A percentile compares a stretch with the other conserved stretches of the same genome.
Conservation (phyloP, 2,329 filamentous ascomycete species). For the Myriosclerotinia scirpicola region DNA sequence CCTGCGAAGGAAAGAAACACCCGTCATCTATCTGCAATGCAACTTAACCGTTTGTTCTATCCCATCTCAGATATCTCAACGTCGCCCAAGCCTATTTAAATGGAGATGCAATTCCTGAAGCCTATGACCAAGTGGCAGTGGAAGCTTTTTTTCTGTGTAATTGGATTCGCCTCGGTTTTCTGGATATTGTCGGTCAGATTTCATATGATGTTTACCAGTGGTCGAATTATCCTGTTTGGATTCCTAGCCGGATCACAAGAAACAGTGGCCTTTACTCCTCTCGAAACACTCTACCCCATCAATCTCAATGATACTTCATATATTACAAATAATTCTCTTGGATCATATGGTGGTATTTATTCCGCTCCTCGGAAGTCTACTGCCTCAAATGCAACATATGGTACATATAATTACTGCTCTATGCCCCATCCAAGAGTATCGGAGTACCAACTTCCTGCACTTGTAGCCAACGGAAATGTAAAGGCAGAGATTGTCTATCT, state of each 20-base stretch:
- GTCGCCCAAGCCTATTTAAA: background rate
- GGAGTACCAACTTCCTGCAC: constrained; percentile 40
- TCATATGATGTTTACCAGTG: background rate
- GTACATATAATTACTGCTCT: constrained; percentile 44
- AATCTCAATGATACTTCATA: constrained; percentile 42
- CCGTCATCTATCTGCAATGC: background rate
- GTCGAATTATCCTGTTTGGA: background rate
- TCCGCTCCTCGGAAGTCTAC: constrained; percentile 35
- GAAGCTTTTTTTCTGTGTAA: background rate
- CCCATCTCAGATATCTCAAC: background rate
- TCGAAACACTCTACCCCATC: constrained; percentile 42
- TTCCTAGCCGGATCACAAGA: background rate
- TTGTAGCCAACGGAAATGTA: constrained; percentile 37
- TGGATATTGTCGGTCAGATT: background rate
- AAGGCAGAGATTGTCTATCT: constrained; percentile 42
- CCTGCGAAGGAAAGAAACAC: background rate
- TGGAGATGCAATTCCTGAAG: background rate
- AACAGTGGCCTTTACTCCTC: constrained; percentile 17
- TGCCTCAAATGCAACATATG: constrained; percentile 30
- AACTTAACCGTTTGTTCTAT: background rate
- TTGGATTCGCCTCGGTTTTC: background rate
- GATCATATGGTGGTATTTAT: constrained; percentile 44
- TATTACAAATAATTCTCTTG: constrained; percentile 42
- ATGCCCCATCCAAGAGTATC: constrained; percentile 44
- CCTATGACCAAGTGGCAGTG: background rate